Conservation (phyloP, 306 rosid species). For the Purshia tridentata region DNA sequence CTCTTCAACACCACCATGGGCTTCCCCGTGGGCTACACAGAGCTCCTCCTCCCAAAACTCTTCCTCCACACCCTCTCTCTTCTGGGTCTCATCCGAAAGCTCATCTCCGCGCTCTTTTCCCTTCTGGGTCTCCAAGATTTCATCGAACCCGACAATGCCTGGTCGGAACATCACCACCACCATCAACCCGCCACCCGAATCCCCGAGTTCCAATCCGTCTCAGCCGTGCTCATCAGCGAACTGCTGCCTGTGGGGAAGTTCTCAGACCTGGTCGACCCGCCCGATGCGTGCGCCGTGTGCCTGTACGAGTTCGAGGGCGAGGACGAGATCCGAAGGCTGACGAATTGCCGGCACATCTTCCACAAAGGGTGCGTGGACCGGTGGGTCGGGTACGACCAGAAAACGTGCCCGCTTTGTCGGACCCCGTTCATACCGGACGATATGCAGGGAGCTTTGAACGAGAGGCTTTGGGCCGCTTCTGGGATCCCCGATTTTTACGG, state of each 20-base stretch:
- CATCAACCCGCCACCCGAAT: conserved; percentile 1
- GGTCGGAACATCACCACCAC: conserved; percentile 25
- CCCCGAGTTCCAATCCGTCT: conserved; percentile 47
- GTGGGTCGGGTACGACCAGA: conserved; percentile 85
- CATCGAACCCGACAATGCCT: conserved; percentile 56
- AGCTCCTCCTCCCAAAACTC: conserved; percentile 59
- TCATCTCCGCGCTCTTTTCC: conserved; percentile 41
- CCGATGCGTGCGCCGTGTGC: conserved; percentile 77
- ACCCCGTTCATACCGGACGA: conserved; percentile 60
- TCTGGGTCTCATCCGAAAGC: conserved; percentile 53
- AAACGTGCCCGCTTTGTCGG: conserved; percentile 82
- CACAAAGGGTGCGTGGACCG: conserved; percentile 81
- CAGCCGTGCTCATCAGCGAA: conserved; percentile 55
- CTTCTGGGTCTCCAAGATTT: conserved; percentile 59
- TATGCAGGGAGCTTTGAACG: conserved; percentile 53
- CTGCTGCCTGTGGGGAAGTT: conserved; percentile 60
- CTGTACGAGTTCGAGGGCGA: conserved; percentile 66
- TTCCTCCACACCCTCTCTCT: conserved; percentile 50
- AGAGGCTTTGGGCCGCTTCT: conserved; percentile 60
- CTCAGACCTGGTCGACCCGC: conserved; percentile 57
- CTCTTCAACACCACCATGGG: conserved; percentile 43
- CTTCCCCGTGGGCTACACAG: conserved; percentile 70
- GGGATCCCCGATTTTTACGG: conserved; percentile 54
- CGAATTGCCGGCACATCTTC: conserved; percentile 79
- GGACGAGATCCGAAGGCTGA: conserved; percentile 72